Conservation (phyloP, 768 basidiomycete genomes). For the Pleurotus citrinopileatus region DNA sequence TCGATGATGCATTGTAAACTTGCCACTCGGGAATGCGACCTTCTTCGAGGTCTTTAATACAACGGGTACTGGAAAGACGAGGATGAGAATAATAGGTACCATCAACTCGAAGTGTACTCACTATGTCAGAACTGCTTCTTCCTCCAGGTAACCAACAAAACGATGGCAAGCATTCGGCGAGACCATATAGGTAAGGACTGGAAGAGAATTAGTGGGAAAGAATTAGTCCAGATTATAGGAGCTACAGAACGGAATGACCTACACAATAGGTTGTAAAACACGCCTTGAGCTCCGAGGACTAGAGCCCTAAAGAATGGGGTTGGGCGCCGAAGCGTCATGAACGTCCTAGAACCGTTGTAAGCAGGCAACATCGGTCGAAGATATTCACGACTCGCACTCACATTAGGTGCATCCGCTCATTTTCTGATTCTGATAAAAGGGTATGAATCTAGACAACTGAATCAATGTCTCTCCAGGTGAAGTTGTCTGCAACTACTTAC, state of each 20-base stretch:
- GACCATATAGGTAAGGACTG: conserved; percentile 76
- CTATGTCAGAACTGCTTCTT: conserved; percentile 95
- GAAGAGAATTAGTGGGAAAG: conserved; percentile 11
- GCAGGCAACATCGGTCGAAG: conserved; percentile 17
- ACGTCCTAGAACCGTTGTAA: conserved; percentile 58
- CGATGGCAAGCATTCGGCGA: conserved; percentile 80
- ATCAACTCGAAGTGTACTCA: conserved; percentile 32
- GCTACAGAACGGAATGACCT: no score
- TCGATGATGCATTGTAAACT: conserved; percentile 13
- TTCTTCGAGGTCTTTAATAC: conserved; percentile 79
- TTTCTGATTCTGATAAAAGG: conserved; percentile 91
- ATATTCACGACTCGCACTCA: conserved; percentile 28
- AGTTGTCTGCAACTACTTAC: background rate
- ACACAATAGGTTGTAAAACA: conserved; percentile 90
- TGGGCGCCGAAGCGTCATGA: conserved; percentile 89
- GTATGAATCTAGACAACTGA: conserved; percentile 83
- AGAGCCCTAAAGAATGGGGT: conserved; percentile 77
- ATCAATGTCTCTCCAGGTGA: conserved; percentile 42
- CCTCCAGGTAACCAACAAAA: conserved; percentile 90
- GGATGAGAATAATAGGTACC: background rate
- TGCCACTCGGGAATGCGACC: conserved; percentile 83
- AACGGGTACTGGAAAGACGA: conserved; percentile 56
- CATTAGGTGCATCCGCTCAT: conserved; percentile 96
- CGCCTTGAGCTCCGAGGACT: conserved; percentile 89
- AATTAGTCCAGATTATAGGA: conserved; percentile 6